These are phyloP conservation scores for Oidium heveae DNA, from an alignment of 2,329 filamentous ascomycete genomes.

Conservation along the genomic window DNA sequence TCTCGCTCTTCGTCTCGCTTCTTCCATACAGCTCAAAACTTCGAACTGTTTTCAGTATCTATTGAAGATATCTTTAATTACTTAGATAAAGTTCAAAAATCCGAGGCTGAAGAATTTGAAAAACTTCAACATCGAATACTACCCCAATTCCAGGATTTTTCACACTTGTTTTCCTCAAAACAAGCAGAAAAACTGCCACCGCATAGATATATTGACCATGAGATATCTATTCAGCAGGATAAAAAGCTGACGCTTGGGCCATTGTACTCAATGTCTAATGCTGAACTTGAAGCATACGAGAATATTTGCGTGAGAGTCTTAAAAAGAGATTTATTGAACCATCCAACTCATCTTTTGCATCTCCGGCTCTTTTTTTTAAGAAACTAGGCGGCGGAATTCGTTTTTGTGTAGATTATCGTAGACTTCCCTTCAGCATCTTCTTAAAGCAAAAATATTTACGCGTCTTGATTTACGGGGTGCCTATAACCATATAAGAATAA, in stretches of 20 bases:
- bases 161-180: background rate
- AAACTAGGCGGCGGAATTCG: background rate
- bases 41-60: background rate
- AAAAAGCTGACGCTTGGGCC: background rate
- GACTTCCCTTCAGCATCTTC: background rate
- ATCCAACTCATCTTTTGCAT: background rate
- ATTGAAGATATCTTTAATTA: background rate
- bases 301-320: conserved; percentile 1
- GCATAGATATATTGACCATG: background rate
- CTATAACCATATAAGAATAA: conserved; percentile 1
- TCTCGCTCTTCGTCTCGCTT: too few relatives aligned
- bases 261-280: background rate
- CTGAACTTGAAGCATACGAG: background rate
- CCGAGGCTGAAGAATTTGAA: background rate
- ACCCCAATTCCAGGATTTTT: background rate
- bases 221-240: background rate
- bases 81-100: background rate
- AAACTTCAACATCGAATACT: background rate
- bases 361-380: background rate
- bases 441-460: background rate
- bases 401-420: background rate
- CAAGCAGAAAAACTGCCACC: background rate
- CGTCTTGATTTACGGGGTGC: background rate
- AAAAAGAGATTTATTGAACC: conserved; percentile 1
- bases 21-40: background rate